Percentiles rank a stretch among this genome's conserved stretches.
Evolutionary conservation across 805 yeast genomes (phyloP).

Genomic region (Cyberlindnera nakhonratchasimensis): DNA sequence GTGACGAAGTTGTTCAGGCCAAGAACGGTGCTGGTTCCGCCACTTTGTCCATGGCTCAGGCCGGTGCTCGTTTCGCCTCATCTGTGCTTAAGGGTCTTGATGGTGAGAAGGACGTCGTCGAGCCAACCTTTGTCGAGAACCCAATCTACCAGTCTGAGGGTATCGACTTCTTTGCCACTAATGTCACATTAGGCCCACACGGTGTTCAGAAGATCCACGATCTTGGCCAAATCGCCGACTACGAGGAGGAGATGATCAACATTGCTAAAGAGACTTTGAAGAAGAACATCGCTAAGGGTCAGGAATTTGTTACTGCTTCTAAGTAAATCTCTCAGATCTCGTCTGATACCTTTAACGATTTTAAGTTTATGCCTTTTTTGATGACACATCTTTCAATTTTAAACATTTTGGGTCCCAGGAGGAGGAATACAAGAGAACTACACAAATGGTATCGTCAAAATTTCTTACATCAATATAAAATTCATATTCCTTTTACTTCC

Average conservation of each 20-base stretch:
- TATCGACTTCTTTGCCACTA: constrained; percentile 90
- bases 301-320: constrained; percentile 65
- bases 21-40: constrained; percentile 94
- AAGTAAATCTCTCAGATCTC: neutral
- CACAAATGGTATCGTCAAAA: no score
- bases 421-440: no score
- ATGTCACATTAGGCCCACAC: constrained; percentile 87
- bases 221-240: constrained; percentile 66
- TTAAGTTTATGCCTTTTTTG: neutral
- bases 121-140: constrained; percentile 72
- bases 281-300: constrained; percentile 87
- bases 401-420: no score
- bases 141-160: constrained; percentile 85
- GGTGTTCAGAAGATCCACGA: constrained; percentile 83
- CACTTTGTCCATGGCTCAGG: constrained; percentile 90
- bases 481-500: no score
- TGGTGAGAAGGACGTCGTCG: constrained; percentile 61
- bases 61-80: constrained; percentile 75
- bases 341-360: neutral
- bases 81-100: constrained; percentile 61
- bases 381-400: neutral
- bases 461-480: no score
- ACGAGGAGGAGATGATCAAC: constrained; percentile 89
- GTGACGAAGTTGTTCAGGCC: constrained; percentile 93
- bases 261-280: constrained; percentile 48